Conservation (phyloP, 2,329 filamentous ascomycete genomes). For the Ophiostoma perfectum region DNA sequence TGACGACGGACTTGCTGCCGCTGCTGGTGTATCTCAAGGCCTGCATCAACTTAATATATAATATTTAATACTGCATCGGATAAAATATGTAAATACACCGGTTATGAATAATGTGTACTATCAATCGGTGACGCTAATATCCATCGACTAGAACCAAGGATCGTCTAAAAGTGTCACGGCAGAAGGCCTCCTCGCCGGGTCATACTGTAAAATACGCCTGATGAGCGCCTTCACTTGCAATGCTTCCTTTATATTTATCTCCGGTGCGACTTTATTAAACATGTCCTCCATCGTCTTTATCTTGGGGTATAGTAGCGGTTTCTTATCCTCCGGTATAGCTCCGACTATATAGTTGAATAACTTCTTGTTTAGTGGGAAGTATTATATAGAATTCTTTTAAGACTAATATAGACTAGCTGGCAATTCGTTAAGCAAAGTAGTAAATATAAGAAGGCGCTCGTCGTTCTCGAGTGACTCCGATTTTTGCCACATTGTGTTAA, state of each 20-base stretch:
- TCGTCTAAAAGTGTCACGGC: slow-evolving; percentile 13
- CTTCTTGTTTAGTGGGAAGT: slow-evolving; percentile 12
- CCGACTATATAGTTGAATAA: neutral
- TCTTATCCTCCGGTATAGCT: neutral
- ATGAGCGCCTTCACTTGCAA: slow-evolving; percentile 5
- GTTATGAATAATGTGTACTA: too few relatives aligned
- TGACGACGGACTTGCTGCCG: too few relatives aligned
- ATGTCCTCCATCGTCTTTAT: slow-evolving; percentile 2
- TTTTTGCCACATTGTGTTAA: neutral
- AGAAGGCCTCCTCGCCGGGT: slow-evolving; percentile 10
- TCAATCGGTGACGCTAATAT: too few relatives aligned
- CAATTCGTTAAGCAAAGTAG: neutral
- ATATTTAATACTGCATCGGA: too few relatives aligned
- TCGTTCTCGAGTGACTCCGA: neutral
- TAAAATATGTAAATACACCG: too few relatives aligned
- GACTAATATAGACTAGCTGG: neutral
- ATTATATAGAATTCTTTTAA: neutral
- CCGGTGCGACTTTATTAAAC: slow-evolving; percentile 13
- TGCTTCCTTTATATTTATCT: neutral
- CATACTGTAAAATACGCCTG: slow-evolving; percentile 17
- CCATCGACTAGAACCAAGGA: slow-evolving; percentile 13
- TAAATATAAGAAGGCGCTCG: neutral
- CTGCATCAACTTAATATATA: too few relatives aligned
- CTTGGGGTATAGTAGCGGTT: neutral
- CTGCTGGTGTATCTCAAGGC: too few relatives aligned